These are phyloP conservation scores for Desmodesmus armatus DNA, from an alignment of 139 green algal genomes.

Conservation along the genomic window DNA sequence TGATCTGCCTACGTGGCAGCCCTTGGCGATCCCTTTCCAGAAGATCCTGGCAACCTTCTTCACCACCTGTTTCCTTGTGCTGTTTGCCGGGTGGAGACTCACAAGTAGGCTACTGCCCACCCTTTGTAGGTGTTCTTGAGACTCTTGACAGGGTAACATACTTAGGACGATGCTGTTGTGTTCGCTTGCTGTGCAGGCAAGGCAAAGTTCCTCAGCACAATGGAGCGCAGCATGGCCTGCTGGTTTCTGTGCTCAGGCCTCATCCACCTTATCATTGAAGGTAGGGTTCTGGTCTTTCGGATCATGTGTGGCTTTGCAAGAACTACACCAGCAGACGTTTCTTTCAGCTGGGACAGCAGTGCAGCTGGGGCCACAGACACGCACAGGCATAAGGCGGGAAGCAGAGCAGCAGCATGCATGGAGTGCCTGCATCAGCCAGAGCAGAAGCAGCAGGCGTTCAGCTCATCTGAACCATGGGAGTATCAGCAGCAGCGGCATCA, in stretches of 20 bases:
- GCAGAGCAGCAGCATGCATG: not conserved
- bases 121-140: not conserved
- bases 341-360: not conserved
- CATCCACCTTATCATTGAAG: constrained; percentile 91
- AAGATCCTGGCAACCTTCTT: constrained; percentile 84
- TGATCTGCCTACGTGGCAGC: constrained; percentile 70
- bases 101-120: constrained; percentile 54
- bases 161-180: not conserved
- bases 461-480: not conserved
- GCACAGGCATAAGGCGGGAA: too few species aligned
- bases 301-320: not conserved
- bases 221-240: constrained; percentile 65
- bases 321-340: not conserved
- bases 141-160: not conserved
- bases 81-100: constrained; percentile 52
- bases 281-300: constrained; percentile 37
- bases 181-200: constrained; percentile 39
- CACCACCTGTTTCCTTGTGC: constrained; percentile 50
- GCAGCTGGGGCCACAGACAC: too few species aligned
- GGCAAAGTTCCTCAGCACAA: constrained; percentile 53
- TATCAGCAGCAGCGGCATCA: too few species aligned
- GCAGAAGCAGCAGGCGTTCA: not conserved
- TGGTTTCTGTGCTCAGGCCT: constrained; percentile 80
- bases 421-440: not conserved
- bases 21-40: constrained; percentile 63